A percentile compares a stretch with the other conserved stretches of the same genome.
phyloP scores from a whole-genome alignment of 2,329 filamentous ascomycete species.

The Ramularia collo-cygni region DNA sequence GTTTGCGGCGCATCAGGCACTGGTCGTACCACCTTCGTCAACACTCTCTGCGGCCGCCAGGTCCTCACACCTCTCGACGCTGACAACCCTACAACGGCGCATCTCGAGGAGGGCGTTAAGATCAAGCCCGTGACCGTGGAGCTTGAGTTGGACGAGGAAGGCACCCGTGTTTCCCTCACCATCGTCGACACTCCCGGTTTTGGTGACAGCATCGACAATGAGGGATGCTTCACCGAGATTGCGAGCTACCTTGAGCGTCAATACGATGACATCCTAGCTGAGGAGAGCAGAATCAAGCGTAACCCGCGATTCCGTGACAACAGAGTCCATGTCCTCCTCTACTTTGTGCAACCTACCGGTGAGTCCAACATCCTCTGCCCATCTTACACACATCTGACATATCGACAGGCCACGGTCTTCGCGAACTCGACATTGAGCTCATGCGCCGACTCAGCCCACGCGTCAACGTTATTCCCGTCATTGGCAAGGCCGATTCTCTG shows the following conservation, averaged over 20 bases:
- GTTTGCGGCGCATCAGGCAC: constrained; percentile 98
- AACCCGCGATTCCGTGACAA: constrained; percentile 99
- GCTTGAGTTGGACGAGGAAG: constrained; percentile 94
- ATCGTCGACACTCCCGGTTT: constrained; percentile 98
- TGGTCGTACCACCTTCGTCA: constrained; percentile 97
- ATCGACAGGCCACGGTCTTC: constrained; percentile 56
- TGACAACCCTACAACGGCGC: constrained; percentile 80
- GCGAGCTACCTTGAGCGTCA: constrained; percentile 97
- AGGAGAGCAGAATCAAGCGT: constrained; percentile 99
- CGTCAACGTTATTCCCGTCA: constrained; percentile 98
- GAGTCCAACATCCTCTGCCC: constrained; percentile 4
- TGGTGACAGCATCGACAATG: constrained; percentile 98
- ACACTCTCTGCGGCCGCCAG: constrained; percentile 93
- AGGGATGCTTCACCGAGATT: constrained; percentile 90
- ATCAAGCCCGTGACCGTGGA: constrained; percentile 98
- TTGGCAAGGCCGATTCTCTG: constrained; percentile 95
- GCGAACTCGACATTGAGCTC: constrained; percentile 97
- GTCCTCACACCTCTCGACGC: constrained; percentile 88
- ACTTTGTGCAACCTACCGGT: constrained; percentile 98
- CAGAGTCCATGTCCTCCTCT: constrained; percentile 94
- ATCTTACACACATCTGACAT: constrained; percentile 7
- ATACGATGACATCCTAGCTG: constrained; percentile 98
- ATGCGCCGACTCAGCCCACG: constrained; percentile 98
- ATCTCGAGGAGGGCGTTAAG: constrained; percentile 93
- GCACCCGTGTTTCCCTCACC: constrained; percentile 93